These are phyloP conservation scores for Yarrowia yakushimensis DNA, from an alignment of 805 yeast genomes.

Conservation along the genomic window DNA sequence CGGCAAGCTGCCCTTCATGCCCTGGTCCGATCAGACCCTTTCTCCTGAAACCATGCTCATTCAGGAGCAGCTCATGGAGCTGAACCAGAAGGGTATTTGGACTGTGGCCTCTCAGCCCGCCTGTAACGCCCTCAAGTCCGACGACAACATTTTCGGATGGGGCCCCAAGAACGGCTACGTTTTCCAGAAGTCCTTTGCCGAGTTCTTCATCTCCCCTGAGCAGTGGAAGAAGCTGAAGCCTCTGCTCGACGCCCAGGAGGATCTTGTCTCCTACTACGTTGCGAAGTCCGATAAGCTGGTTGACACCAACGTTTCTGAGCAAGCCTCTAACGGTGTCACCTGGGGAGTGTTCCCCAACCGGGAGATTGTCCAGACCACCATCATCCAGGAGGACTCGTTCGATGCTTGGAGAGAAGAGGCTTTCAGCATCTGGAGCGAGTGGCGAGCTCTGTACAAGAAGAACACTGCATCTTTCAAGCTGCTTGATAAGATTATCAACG, in stretches of 20 bases:
- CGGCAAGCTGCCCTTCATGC: conserved; percentile 70
- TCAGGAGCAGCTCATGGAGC: conserved; percentile 80
- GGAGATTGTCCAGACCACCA: conserved; percentile 87
- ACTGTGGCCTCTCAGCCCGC: conserved; percentile 97
- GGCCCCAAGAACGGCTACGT: conserved; percentile 88
- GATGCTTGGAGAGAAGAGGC: conserved; percentile 97
- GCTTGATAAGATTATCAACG: conserved; percentile 56
- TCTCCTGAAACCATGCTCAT: conserved; percentile 88
- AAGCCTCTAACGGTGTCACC: conserved; percentile 75
- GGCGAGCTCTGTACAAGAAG: conserved; percentile 77
- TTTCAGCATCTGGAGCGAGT: conserved; percentile 82
- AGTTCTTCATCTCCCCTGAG: conserved; percentile 69
- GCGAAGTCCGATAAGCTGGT: conserved; percentile 57
- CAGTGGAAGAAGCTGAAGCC: conserved; percentile 63
- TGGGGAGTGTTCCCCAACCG: conserved; percentile 97
- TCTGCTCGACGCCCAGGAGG: conserved; percentile 45
- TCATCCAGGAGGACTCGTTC: conserved; percentile 88
- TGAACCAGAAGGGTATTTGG: conserved; percentile 72
- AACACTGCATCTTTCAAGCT: conserved; percentile 53
- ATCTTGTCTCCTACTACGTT: conserved; percentile 67
- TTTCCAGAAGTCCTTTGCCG: conserved; percentile 93
- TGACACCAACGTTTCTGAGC: conserved; percentile 55
- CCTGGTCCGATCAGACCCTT: conserved; percentile 87
- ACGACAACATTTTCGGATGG: conserved; percentile 95
- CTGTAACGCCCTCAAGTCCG: conserved; percentile 68